Evolutionary conservation across 257 asterid genomes (phyloP).

Genomic region (Solanum piurae): DNA sequence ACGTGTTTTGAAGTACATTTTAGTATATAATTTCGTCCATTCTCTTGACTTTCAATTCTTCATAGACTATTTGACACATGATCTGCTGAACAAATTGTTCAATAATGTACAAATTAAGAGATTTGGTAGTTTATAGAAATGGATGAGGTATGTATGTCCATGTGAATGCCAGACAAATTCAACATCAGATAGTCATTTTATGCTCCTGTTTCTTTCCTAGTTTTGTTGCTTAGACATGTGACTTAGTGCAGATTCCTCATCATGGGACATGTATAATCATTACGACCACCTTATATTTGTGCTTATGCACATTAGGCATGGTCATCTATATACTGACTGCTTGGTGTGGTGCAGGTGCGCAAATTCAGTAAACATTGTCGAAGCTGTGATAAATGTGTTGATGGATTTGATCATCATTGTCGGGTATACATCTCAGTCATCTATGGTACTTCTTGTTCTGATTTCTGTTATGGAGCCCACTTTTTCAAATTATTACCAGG

Average conservation of each 20-base stretch:
- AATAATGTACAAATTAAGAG: background rate
- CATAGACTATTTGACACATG: background rate
- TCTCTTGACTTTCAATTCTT: background rate
- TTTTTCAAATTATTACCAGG: constrained; percentile 1
- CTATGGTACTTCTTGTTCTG: background rate
- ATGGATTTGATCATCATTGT: constrained; percentile 99
- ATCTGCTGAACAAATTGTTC: background rate
- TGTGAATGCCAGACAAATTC: background rate
- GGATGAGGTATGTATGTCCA: background rate
- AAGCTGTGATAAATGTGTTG: constrained; percentile 99
- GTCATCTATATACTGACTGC: background rate
- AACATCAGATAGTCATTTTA: background rate
- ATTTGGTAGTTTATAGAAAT: background rate
- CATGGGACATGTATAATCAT: background rate
- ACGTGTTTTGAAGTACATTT: background rate
- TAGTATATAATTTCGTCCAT: background rate
- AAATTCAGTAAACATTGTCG: constrained; percentile 96
- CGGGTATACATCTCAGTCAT: constrained; percentile 48
- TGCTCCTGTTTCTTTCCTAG: background rate
- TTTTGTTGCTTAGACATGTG: background rate
- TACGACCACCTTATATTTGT: background rate
- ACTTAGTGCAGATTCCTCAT: background rate
- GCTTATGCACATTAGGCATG: background rate
- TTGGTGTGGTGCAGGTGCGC: constrained; percentile 50
- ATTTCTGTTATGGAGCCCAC: background rate